Conservation (phyloP, 2,329 filamentous ascomycete species). For the Trichoderma endophyticum region DNA sequence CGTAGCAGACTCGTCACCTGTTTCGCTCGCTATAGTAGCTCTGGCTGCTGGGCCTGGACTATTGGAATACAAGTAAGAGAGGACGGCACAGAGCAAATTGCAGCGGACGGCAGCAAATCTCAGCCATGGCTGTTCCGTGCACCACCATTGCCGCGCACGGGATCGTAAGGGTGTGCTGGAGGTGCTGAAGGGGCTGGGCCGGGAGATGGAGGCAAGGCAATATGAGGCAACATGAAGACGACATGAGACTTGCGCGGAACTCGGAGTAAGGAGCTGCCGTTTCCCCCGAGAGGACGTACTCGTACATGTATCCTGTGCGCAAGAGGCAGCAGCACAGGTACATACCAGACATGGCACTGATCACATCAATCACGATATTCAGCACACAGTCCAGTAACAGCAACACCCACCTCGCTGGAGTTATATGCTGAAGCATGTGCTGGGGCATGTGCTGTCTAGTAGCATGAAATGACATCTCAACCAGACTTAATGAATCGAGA, state of each 20-base stretch:
- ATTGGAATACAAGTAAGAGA: neutral
- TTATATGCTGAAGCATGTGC: neutral
- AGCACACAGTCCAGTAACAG: neutral
- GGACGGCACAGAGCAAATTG: neutral
- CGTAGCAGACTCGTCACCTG: neutral
- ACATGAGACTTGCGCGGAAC: neutral
- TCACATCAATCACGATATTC: neutral
- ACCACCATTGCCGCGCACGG: neutral
- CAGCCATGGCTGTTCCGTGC: neutral
- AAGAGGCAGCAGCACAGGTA: neutral
- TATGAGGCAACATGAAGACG: neutral
- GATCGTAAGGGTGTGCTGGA: neutral
- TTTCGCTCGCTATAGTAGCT: neutral
- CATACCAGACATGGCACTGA: neutral
- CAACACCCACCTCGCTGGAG: neutral
- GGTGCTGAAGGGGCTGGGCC: neutral
- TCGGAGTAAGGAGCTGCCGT: slow-evolving; percentile 3
- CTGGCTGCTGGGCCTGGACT: neutral
- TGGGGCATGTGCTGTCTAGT: neutral
- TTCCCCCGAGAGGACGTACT: neutral
- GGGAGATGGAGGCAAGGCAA: neutral
- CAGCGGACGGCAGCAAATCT: neutral
- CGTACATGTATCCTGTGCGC: neutral
- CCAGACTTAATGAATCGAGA: neutral
- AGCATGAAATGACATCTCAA: neutral